Percentiles rank a stretch among this genome's conserved stretches.
phyloP scores from a whole-genome alignment of 139 green algal genomes.

The Tetradesmus obliquus region DNA sequence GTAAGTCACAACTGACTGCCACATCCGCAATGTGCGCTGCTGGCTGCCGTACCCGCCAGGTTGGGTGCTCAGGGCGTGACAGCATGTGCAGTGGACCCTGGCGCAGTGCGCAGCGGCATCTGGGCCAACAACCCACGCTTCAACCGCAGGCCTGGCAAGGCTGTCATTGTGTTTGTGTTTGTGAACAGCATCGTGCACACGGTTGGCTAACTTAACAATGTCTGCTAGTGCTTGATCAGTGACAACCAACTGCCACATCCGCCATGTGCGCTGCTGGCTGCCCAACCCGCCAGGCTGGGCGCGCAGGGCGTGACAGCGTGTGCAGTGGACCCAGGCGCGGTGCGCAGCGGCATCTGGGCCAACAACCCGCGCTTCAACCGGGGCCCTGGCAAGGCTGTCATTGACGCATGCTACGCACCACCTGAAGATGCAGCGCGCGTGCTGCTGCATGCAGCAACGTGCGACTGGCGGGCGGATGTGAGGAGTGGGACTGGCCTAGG shows the following conservation, averaged over 20 bases:
- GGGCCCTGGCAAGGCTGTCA: slow-evolving; percentile 50
- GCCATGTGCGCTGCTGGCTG: not conserved
- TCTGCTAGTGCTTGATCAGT: too few species aligned
- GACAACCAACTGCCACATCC: too few species aligned
- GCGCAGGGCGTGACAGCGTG: not conserved
- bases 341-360: not conserved
- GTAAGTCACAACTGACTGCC: too few species aligned
- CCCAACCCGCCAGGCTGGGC: not conserved
- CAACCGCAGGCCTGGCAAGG: slow-evolving; percentile 36
- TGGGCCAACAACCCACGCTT: not conserved
- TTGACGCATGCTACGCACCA: slow-evolving; percentile 67
- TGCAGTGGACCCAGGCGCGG: not conserved
- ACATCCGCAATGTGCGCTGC: not conserved
- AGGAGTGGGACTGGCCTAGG: too few species aligned
- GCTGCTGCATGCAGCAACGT: slow-evolving; percentile 68
- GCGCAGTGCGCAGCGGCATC: not conserved
- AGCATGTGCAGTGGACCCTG: not conserved
- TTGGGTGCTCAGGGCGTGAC: not conserved
- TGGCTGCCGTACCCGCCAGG: not conserved
- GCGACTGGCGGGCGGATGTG: slow-evolving; percentile 43
- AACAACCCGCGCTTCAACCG: not conserved
- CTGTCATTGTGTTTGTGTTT: slow-evolving; percentile 42
- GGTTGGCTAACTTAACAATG: too few species aligned
- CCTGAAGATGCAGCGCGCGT: slow-evolving; percentile 60
- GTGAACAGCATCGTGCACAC: too few species aligned